These are phyloP conservation scores for Jatropha podagrica DNA, from an alignment of 441 rosid genomes.

Conservation along the genomic window DNA sequence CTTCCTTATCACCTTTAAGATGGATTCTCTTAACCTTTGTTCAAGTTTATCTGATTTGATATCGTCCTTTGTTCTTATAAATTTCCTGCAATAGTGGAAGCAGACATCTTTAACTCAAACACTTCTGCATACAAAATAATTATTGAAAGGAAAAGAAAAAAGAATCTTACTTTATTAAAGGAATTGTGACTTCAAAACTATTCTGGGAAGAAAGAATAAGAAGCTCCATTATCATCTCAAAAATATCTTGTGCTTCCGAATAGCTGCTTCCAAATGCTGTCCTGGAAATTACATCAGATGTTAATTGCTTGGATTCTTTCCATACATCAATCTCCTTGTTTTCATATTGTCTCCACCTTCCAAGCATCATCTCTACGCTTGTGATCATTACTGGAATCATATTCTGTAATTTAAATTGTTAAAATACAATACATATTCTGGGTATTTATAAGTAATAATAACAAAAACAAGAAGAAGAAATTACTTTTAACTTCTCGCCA, in stretches of 20 bases:
- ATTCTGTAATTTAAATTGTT: neutral
- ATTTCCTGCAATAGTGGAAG: constrained; percentile 21
- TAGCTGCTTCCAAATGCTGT: constrained; percentile 37
- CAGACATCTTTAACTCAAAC: neutral
- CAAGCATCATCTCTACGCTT: constrained; percentile 33
- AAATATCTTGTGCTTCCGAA: constrained; percentile 25
- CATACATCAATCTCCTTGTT: constrained; percentile 35
- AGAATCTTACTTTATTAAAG: neutral
- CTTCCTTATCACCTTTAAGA: constrained; percentile 36
- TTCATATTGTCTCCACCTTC: constrained; percentile 31
- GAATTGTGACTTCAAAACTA: neutral
- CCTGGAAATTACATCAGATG: constrained; percentile 28
- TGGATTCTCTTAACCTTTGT: constrained; percentile 29
- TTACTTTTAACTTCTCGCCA: constrained; percentile 36
- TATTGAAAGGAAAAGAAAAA: neutral
- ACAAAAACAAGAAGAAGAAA: neutral
- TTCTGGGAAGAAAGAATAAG: neutral
- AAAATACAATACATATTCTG: neutral
- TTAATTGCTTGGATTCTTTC: constrained; percentile 27
- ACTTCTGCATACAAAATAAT: too few species aligned
- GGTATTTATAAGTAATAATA: neutral
- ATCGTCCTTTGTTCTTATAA: constrained; percentile 38
- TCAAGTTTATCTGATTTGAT: constrained; percentile 40
- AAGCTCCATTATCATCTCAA: constrained; percentile 22
- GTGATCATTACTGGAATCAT: constrained; percentile 20